Evolutionary conservation across 2,329 filamentous ascomycete genomes (phyloP).

Genomic region (Aspergillus chevalieri): DNA sequence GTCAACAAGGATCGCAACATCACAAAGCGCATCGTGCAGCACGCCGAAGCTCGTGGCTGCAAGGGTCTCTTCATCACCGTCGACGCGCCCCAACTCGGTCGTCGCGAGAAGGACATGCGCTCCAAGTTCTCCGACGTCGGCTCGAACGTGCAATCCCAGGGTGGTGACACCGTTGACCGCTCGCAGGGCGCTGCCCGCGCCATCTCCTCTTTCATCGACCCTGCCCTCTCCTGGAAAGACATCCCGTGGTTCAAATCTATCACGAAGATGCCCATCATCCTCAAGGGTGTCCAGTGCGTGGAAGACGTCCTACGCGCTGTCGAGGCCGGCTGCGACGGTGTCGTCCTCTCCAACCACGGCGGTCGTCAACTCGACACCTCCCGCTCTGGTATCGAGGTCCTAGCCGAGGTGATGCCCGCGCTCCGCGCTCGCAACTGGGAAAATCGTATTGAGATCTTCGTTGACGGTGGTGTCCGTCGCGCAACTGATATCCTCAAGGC

Average conservation of each 20-base stretch:
- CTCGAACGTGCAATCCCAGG: conserved; percentile 66
- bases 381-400: conserved; percentile 78
- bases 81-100: conserved; percentile 89
- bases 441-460: conserved; percentile 74
- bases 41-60: conserved; percentile 87
- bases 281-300: conserved; percentile 94
- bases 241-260: conserved; percentile 88
- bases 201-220: conserved; percentile 96
- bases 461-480: conserved; percentile 85
- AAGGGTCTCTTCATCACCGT: conserved; percentile 97
- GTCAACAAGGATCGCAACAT: conserved; percentile 93
- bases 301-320: conserved; percentile 89
- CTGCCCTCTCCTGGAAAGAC: conserved; percentile 85
- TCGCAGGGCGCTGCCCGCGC: conserved; percentile 89
- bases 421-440: conserved; percentile 68
- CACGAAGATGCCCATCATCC: conserved; percentile 88
- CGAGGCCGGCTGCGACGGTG: conserved; percentile 74
- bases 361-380: conserved; percentile 91
- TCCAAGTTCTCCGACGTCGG: conserved; percentile 81
- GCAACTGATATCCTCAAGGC: conserved; percentile 95
- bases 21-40: conserved; percentile 81
- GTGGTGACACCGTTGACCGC: conserved; percentile 67
- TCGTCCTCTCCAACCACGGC: conserved; percentile 93
- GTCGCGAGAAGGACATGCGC: conserved; percentile 97
- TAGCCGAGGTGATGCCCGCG: conserved; percentile 89